Percentiles rank a stretch among this genome's conserved stretches.
Conservation (phyloP, 441 rosid species). For the Erodium chrysanthum region DNA sequence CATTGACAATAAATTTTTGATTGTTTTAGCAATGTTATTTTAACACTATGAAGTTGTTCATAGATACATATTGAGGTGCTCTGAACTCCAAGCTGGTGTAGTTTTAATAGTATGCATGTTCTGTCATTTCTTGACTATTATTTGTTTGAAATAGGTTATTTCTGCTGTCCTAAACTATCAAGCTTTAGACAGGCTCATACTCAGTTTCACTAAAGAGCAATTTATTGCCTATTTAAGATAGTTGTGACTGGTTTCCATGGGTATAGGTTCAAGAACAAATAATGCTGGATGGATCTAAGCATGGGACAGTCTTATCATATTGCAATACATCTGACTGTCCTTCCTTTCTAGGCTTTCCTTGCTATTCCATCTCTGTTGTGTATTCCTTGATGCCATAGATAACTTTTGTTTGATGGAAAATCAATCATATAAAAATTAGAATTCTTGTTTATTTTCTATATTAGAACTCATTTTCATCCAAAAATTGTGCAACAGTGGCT, state of each 20-base stretch:
- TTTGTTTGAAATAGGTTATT: background rate
- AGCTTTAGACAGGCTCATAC: background rate
- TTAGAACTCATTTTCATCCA: background rate
- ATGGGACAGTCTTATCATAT: background rate
- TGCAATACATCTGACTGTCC: background rate
- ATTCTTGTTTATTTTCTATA: background rate
- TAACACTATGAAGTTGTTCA: background rate
- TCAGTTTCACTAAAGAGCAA: background rate
- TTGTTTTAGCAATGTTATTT: background rate
- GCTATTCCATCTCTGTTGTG: background rate
- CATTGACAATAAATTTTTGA: background rate
- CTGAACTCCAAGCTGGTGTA: background rate
- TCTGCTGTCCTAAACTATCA: background rate
- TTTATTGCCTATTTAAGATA: background rate
- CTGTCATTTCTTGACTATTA: background rate
- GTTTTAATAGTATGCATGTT: background rate
- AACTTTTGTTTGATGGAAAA: background rate
- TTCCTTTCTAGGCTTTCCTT: background rate
- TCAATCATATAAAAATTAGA: background rate
- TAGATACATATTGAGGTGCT: background rate
- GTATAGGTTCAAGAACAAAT: background rate
- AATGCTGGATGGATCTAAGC: background rate
- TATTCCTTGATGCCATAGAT: background rate
- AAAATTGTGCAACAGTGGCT: conserved; percentile 38
- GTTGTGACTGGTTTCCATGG: background rate